These are phyloP conservation scores for Scytalidium lignicola DNA, from an alignment of 2,329 filamentous ascomycete genomes.

Conservation along the genomic window DNA sequence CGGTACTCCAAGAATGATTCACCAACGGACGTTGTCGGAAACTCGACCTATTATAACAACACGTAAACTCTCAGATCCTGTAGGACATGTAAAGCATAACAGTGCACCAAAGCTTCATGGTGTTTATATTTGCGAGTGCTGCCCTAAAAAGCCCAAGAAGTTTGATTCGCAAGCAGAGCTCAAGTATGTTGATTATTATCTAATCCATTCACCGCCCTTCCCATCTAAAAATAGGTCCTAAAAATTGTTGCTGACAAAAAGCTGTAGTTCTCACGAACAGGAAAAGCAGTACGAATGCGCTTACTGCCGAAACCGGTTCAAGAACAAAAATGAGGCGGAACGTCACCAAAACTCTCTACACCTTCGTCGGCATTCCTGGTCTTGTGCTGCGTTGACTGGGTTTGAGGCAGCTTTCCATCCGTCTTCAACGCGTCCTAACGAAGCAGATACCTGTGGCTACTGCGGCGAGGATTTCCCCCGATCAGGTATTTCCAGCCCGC, in stretches of 20 bases:
- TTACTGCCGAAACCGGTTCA: slow-evolving; percentile 93
- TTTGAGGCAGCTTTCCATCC: slow-evolving; percentile 83
- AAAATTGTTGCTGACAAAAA: slow-evolving; percentile 12
- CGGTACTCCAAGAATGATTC: slow-evolving; percentile 28
- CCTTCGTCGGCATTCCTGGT: slow-evolving; percentile 91
- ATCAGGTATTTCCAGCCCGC: slow-evolving; percentile 32
- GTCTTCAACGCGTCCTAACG: slow-evolving; percentile 61
- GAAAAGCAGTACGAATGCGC: slow-evolving; percentile 95
- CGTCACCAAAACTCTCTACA: slow-evolving; percentile 94
- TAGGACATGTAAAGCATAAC: slow-evolving; percentile 34
- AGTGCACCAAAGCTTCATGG: slow-evolving; percentile 49
- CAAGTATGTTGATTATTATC: no score
- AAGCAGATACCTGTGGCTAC: slow-evolving; percentile 83
- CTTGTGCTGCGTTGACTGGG: slow-evolving; percentile 77
- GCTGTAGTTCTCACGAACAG: slow-evolving; percentile 72
- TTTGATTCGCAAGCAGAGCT: slow-evolving; percentile 83
- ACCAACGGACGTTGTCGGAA: slow-evolving; percentile 32
- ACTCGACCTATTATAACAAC: slow-evolving; percentile 31
- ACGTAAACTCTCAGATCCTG: slow-evolving; percentile 42
- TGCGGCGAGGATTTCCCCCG: slow-evolving; percentile 81
- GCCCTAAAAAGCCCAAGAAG: slow-evolving; percentile 94
- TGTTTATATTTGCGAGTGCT: slow-evolving; percentile 81
- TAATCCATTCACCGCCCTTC: no score
- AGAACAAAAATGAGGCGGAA: slow-evolving; percentile 98
- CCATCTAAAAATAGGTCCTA: no score